Evolutionary conservation across 495 filamentous ascomycete genomes (phyloP).

Genomic region (Neurospora africana): DNA sequence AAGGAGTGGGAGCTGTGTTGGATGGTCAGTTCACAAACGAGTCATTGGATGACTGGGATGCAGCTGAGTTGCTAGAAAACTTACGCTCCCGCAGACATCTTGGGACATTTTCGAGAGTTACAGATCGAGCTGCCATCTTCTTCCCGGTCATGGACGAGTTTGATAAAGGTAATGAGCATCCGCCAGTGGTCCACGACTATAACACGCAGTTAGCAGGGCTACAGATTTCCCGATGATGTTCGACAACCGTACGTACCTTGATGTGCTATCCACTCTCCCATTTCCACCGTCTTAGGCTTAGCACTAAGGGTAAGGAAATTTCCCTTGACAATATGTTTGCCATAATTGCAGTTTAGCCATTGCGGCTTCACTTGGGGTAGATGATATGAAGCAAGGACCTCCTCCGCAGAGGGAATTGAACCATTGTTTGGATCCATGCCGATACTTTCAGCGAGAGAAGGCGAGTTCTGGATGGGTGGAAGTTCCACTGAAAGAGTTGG

Average conservation of each 20-base stretch:
- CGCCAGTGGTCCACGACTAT: conserved; percentile 86
- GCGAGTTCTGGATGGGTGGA: conserved; percentile 21
- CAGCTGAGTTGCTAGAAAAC: conserved; percentile 24
- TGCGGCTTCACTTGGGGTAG: conserved; percentile 33
- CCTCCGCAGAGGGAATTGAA: conserved; percentile 30
- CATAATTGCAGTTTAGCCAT: conserved; percentile 57
- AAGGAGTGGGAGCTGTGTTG: conserved; percentile 69
- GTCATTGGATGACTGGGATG: background rate
- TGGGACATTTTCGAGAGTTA: conserved; percentile 71
- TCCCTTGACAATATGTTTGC: conserved; percentile 81
- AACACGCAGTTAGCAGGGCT: background rate
- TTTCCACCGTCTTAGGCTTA: conserved; percentile 82
- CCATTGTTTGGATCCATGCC: conserved; percentile 27
- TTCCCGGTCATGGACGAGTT: conserved; percentile 72
- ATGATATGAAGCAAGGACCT: conserved; percentile 40
- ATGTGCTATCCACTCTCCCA: conserved; percentile 90
- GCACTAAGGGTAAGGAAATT: conserved; percentile 92
- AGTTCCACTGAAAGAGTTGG: conserved; percentile 17
- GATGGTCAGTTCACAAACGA: background rate
- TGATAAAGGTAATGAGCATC: conserved; percentile 68
- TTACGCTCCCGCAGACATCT: conserved; percentile 85
- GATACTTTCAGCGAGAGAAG: conserved; percentile 25
- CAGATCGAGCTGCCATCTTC: conserved; percentile 65
- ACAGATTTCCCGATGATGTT: background rate
- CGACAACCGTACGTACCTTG: conserved; percentile 52